These are phyloP conservation scores for Clohesyomyces aquaticus DNA, from an alignment of 495 filamentous ascomycete species.

Conservation along the genomic window DNA sequence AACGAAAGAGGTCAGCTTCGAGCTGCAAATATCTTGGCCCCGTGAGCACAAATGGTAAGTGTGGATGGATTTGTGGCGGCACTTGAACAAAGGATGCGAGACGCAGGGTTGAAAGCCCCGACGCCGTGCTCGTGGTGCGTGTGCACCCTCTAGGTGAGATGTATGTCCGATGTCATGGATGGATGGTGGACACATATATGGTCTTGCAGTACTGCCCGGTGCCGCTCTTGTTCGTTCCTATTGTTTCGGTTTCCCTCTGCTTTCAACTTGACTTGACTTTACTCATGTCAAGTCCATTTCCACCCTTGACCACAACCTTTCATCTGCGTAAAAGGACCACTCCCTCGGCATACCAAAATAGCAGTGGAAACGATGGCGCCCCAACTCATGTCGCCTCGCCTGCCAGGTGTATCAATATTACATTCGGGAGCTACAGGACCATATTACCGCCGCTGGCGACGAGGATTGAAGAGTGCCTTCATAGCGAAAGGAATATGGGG, in stretches of 20 bases:
- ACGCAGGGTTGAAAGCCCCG: not conserved
- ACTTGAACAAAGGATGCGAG: conserved; percentile 1
- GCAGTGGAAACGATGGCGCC: conserved; percentile 6
- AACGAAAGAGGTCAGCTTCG: conserved; percentile 25
- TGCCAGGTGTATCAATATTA: conserved; percentile 36
- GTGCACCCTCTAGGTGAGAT: not conserved
- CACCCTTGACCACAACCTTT: not conserved
- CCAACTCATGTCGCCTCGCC: conserved; percentile 33
- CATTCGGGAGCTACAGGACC: conserved; percentile 26
- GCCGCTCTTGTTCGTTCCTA: not conserved
- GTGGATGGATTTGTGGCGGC: not conserved
- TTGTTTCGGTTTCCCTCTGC: not conserved
- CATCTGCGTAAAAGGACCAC: not conserved
- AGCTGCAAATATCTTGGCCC: not conserved
- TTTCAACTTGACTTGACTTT: not conserved
- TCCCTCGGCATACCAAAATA: not conserved
- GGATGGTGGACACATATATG: not conserved
- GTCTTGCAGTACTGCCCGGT: not conserved
- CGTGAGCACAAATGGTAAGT: not conserved
- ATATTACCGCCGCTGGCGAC: conserved; percentile 32
- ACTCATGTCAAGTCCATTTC: not conserved
- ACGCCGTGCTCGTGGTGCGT: not conserved
- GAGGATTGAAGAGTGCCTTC: conserved; percentile 29
- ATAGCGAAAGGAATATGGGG: conserved; percentile 30
- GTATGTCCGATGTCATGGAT: not conserved